Evolutionary conservation across 345 rosid genomes (phyloP), one percentile per base, ranked within the genome.

Genomic region (Eutrema yunnanense): DNA sequence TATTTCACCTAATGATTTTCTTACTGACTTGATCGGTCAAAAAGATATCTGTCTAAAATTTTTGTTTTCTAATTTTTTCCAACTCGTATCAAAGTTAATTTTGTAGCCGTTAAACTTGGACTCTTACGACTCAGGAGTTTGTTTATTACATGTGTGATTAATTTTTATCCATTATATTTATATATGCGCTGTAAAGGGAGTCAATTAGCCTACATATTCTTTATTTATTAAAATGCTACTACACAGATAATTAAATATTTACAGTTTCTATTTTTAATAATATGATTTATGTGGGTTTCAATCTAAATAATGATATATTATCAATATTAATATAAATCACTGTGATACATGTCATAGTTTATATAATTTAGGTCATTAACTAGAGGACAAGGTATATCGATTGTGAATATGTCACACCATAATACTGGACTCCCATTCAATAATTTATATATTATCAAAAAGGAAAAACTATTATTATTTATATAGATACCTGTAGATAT

Each of bases 41-140:
- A 22, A 22, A 22, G 22, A 22, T 22, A 22, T 22, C 27, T 30
- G 33, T 32, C 36, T 32, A 51, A 8, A 4, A 34, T 16, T 10
- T 22, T 49, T 16, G 19, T 58, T 14, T 48, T 38, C 51, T 14
- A 9, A 13, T 6, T 38, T 27, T 38, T 38, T 38, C 38, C 40
- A 48, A 27, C 6, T 29, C 38, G 32, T 30, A 38, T 10, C 27
- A 60, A 43, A 38, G 0, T 51, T 34, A 11, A 13, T 29, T 12
- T 50, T 72, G 9, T 53, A 73, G 64, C 71, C 64, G 58, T 59
- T 59, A 59, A 10, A 49, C 58, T 37, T 48, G 41, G 59, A 59
- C 19, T 70, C 67, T 48, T 59, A 48, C 29, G 36, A 26, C 11
- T 8, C 52, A 48, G 27, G 2, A 7, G 46, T 57, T 57, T 22